Base-by-base conservation (phyloP, 352 stramenopile genomes). In the Phytopythium sindhum region DNA sequence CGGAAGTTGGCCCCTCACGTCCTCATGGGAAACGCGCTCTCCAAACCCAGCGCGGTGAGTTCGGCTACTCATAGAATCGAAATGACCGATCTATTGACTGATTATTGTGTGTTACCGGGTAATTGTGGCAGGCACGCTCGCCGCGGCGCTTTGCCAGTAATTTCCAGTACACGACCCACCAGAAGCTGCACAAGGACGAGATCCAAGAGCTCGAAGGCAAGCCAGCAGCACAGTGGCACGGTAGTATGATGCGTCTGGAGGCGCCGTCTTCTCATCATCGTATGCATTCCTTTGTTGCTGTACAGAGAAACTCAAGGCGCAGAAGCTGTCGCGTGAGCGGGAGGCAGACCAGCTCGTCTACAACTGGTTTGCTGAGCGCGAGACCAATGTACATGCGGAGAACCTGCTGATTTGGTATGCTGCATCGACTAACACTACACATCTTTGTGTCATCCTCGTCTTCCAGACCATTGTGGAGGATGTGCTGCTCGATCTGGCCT, bases 391-490 rank as follows among this genome's bases (percentile, higher is more conserved):
- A 59, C 31, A 75, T 29, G 45, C 10, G 14, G 45, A 3, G 12
- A 23, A 9, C 39, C 28, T 33, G 64, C 15, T 50, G 23, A 33
- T 9, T n/a, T 52, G 4, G 12, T 65, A 2, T 5, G 8, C 61
- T 24, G 24, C 15, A 28, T 55, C 31, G 19, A 51, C 4, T 63
- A 8, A 37, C 28, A 10, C 4, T 39, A 2, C 24, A 42, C 24
- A 65, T 57, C 12, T 23, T 51, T 61, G n/a, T 35, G 42, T 59
- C 21, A 29, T 35, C 28, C 17, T 15, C 14, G 41, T 23, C 7
- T 4, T 41, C 31, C 53, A 90, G 81, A 72, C 80, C 2, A 64
- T 95, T 6, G 28, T 90, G 11, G 74, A 87, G 12, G 78, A 92
- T 67, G 78, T 90, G 1, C 52, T 90, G 24, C 65, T 77, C 12